These are phyloP conservation scores for Cordyceps fumosorosea DNA, from an alignment of 2,329 filamentous ascomycete species.

Conservation along the genomic window DNA sequence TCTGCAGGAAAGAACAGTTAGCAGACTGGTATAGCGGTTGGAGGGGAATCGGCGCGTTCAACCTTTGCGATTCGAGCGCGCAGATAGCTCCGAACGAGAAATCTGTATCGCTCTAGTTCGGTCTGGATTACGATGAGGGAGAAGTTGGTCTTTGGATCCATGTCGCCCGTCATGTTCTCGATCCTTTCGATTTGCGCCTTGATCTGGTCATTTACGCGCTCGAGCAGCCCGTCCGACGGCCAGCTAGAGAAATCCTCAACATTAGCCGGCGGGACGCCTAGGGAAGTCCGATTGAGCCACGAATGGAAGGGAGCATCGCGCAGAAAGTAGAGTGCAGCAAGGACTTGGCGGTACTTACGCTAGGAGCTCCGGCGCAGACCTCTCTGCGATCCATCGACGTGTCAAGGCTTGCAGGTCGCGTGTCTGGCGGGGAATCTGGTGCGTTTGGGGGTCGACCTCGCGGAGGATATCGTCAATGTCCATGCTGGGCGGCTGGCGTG, in stretches of 20 bases:
- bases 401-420: constrained; percentile 84
- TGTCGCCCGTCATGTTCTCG: constrained; percentile 71
- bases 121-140: constrained; percentile 92
- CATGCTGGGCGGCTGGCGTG: constrained; percentile 37
- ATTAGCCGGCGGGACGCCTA: neutral
- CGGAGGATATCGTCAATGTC: constrained; percentile 76
- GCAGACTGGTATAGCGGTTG: constrained; percentile 11
- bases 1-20: constrained; percentile 36
- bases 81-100: constrained; percentile 75
- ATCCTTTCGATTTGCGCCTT: constrained; percentile 63
- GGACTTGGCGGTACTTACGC: constrained; percentile 44
- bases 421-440: constrained; percentile 50
- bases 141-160: constrained; percentile 89
- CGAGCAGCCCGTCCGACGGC: constrained; percentile 67
- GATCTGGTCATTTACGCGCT: constrained; percentile 69
- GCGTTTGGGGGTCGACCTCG: constrained; percentile 57
- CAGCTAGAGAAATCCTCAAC: constrained; percentile 35
- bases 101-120: constrained; percentile 91
- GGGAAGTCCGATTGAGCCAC: neutral
- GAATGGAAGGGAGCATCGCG: neutral
- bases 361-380: constrained; percentile 82
- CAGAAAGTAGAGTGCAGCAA: neutral
- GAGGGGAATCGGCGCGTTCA: no score
- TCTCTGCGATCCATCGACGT: constrained; percentile 87
- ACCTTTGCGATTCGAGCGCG: constrained; percentile 85